A percentile compares a stretch with the other conserved stretches of the same genome.
These are phyloP conservation scores for Leucogyrophana mollusca DNA, from an alignment of 768 basidiomycete genomes.

Conservation along the genomic window DNA sequence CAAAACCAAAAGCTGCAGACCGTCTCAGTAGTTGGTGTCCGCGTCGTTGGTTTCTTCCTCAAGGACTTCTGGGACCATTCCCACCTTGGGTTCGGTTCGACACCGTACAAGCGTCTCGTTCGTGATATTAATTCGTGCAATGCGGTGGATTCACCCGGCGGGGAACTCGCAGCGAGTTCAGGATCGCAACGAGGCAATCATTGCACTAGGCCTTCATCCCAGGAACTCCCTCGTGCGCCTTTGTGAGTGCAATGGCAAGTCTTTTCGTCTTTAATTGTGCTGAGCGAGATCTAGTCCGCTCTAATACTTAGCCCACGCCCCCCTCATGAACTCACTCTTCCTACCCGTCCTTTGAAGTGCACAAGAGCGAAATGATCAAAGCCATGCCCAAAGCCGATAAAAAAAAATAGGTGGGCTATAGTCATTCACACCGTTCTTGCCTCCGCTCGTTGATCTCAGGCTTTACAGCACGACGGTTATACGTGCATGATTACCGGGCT, in stretches of 20 bases:
- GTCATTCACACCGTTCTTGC: neutral
- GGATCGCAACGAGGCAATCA: constrained; percentile 5
- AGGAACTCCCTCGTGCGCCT: constrained; percentile 11
- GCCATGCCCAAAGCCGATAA: constrained; percentile 3
- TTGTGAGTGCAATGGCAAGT: constrained; percentile 5
- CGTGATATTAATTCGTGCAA: constrained; percentile 3
- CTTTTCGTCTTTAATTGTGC: neutral
- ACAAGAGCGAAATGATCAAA: constrained; percentile 1
- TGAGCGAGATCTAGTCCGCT: constrained; percentile 3
- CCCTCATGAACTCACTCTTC: constrained; percentile 5
- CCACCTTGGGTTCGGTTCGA: constrained; percentile 7
- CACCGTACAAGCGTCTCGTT: constrained; percentile 7
- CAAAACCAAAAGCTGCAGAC: no score
- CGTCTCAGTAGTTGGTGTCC: constrained; percentile 9
- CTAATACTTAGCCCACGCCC: constrained; percentile 7
- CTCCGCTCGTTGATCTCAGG: constrained; percentile 4
- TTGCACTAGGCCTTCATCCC: constrained; percentile 4
- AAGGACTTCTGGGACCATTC: constrained; percentile 10
- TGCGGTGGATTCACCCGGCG: neutral
- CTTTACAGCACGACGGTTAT: constrained; percentile 15
- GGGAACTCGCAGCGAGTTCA: neutral
- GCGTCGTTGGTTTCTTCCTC: constrained; percentile 14
- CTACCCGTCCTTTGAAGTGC: constrained; percentile 8
- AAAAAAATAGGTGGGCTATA: neutral
- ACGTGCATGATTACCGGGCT: constrained; percentile 11